phyloP scores from a whole-genome alignment of 176 grass and related monocot species.

The Carex scoparia region DNA sequence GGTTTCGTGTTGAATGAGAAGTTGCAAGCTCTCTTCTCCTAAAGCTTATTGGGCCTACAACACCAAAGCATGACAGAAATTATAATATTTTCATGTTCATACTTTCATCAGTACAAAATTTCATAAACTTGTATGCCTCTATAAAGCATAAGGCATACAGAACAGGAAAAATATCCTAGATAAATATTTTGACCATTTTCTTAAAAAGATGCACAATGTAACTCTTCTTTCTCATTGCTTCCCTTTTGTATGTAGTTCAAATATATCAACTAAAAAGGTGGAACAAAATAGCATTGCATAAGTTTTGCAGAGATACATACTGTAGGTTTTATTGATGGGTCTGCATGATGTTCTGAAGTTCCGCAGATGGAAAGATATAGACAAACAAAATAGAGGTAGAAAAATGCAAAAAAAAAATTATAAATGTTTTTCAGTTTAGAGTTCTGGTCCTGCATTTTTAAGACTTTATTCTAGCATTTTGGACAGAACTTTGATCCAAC shows the following conservation, averaged over 20 bases:
- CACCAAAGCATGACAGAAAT: not conserved
- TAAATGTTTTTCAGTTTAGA: not conserved
- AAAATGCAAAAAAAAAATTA: not conserved
- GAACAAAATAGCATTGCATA: not conserved
- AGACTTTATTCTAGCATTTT: not conserved
- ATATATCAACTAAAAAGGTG: not conserved
- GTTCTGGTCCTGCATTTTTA: not conserved
- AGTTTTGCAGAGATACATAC: not conserved
- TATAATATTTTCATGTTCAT: not conserved
- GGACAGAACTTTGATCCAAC: conserved; percentile 16
- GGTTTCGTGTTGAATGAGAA: conserved; percentile 59
- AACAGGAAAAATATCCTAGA: not conserved
- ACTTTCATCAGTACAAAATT: not conserved
- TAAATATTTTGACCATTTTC: not conserved
- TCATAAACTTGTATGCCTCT: not conserved
- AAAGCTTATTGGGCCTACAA: conserved; percentile 67
- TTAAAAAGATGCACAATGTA: not conserved
- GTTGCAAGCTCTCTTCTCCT: conserved; percentile 92
- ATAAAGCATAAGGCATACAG: not conserved
- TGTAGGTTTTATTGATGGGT: not conserved
- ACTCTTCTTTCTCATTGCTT: not conserved
- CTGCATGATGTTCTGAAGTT: not conserved
- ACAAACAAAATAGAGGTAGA: not conserved
- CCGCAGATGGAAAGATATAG: not conserved
- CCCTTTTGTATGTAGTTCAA: not conserved